Base-by-base conservation (phyloP, 148 eudicot species). In the Limonium bicolor region DNA sequence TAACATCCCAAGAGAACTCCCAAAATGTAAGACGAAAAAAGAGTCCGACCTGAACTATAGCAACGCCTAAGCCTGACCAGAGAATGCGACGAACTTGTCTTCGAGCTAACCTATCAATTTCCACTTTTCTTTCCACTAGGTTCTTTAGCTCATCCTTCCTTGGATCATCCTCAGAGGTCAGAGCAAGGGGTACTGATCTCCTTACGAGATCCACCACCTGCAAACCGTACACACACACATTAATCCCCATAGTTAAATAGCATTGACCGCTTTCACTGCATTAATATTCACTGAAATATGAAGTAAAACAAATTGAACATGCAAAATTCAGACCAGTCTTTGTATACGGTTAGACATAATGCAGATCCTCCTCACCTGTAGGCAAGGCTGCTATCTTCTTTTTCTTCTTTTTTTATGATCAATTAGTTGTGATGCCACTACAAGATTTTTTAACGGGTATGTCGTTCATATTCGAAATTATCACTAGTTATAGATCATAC, bases 1-100 rank as follows among this genome's bases (percentile, higher is more conserved):
- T 88, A 9, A 88, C 82, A 43, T 88, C 97, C 97, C 97, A 88
- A 3, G 97, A 88, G 62, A 80, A 80, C 48, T 83, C 97, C 97
- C 94, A 88, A 70, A 83, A 88, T 19, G 97, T 83, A 2, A 83
- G 72, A 7, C 92, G 92, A 44, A 88, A 88, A 69, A 88, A 88
- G 42, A 80, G 78, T 14, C 84, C 79, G 17, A 77, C 78, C 38
- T 83, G 94, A 5, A 56, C 15, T 24, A 83, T n/a, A 34, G 73
- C 55, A 24, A 75, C 18, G 4, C 81, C 94, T 5, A 83, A 64
- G 20, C 97, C 97, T 2, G 81, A 55, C 97, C 97, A 88, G 28
- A 88, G 66, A 14, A 88, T 66, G 7, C 68, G 40, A 18, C 94
- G 76, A 27, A 80, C 97, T 41, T 88, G 97, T 67, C 49, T 88